These are phyloP conservation scores for Phytopythium litorale DNA, from an alignment of 352 stramenopile genomes.

Conservation along the genomic window DNA sequence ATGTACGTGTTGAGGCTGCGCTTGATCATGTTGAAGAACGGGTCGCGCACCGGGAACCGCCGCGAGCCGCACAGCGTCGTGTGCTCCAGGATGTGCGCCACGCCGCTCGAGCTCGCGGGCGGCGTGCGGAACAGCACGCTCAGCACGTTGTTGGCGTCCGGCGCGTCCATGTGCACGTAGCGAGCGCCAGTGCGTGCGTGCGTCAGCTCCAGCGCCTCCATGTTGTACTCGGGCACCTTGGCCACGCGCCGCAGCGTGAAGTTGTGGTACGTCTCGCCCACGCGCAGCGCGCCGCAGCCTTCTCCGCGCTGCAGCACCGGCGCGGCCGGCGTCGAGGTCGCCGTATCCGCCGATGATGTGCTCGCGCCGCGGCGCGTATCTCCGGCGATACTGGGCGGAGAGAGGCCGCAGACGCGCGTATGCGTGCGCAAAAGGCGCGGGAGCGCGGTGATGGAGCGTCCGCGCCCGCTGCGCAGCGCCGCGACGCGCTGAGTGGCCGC, in stretches of 20 bases:
- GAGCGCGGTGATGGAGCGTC: background rate
- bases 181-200: slow-evolving; percentile 67
- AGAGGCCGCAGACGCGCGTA: background rate
- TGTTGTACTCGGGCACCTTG: slow-evolving; percentile 75
- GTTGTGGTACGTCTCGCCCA: slow-evolving; percentile 72
- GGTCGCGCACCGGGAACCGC: slow-evolving; percentile 97
- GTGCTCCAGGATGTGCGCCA: slow-evolving; percentile 99
- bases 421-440: background rate
- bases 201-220: slow-evolving; percentile 74
- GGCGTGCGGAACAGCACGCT: slow-evolving; percentile 98
- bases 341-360: background rate
- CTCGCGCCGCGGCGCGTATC: background rate
- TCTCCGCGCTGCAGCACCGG: slow-evolving; percentile 34
- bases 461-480: background rate
- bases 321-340: slow-evolving; percentile 1
- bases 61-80: slow-evolving; percentile 92
- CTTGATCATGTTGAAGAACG: slow-evolving; percentile 99
- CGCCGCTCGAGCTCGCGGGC: slow-evolving; percentile 93
- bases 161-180: slow-evolving; percentile 82
- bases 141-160: slow-evolving; percentile 86
- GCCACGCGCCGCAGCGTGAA: slow-evolving; percentile 60
- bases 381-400: background rate
- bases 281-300: slow-evolving; percentile 49
- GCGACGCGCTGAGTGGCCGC: background rate
- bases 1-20: slow-evolving; percentile 98